Base-by-base conservation (phyloP, 352 stramenopile species). In the Elongisporangium prolatum region DNA sequence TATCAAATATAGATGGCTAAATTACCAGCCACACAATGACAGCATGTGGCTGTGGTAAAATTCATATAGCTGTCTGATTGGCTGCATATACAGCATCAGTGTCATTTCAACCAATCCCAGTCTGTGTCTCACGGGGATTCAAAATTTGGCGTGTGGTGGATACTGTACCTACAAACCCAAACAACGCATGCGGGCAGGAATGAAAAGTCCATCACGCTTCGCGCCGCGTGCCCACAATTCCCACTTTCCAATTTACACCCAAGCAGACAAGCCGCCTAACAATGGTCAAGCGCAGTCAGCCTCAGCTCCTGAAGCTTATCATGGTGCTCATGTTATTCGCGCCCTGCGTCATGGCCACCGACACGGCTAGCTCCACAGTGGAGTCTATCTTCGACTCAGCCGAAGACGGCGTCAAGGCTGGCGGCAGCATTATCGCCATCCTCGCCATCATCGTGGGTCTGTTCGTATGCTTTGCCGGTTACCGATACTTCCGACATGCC, bases 401-500 rank as follows among this genome's bases (percentile, higher is more conserved):
- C 21, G 47, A 76, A 16, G 34, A 44, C 34, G 64, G 71, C 4
- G 52, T 85, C 53, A 72, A 72, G 49, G n/a, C 74, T 34, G 71
- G 69, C 21, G 68, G 68, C 4, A 71, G 55, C 21, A 57, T 90
- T 25, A 13, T 85, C 21, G 75, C 72, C 14, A 54, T 67, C 11
- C 28, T 68, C n/a, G 73, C 74, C 14, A 77, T 88, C 10, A 64
- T 56, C 34, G 50, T 71, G 20, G 80, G 80, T 22, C 50, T 58
- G 1, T 22, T 89, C 48, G 60, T 88, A 56, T 68, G 75, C 47
- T 38, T 79, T 3, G 65, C 74, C 34, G 84, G 84, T 52, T 91
- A 91, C 65, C 75, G 76, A 14, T 59, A 89, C 52, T 84, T 91
- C 60, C 75, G 80, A 6, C 57, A 50, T 21, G 65, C 80, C 18